Evolutionary conservation across 352 stramenopile species (phyloP), one percentile per base, ranked within the genome.

Genomic region (Pythium monospermum): DNA sequence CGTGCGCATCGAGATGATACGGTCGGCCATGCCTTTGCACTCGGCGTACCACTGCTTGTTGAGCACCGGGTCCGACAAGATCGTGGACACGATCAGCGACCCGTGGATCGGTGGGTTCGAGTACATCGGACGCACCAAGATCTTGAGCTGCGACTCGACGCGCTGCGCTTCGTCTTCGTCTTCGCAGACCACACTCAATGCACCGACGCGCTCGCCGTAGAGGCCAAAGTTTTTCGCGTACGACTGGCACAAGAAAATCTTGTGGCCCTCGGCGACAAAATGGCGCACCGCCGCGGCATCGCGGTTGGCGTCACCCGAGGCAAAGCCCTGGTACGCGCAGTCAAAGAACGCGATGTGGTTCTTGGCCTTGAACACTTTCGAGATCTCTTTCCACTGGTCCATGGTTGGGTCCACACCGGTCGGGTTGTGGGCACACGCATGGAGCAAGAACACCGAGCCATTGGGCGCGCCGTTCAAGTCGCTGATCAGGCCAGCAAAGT

Each of bases 211-310:
- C 69, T 99, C 95, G 49, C 97, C 97, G 76, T 99, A 99, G 11
- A 99, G 85, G 53, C 97, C 97, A 71, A 99, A 99, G 90, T 99
- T 99, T 83, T 99, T 99, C 36, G 96, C 97, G 73, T 99, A 99
- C 64, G 88, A 98, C 83, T 99, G 97, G 31, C 93, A 92, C 46
- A 99, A 71, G 15, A 97, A 69, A 65, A 99, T 83, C 54, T 97
- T 91, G 79, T 99, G 96, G 27, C 97, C 97, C 52, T 99, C 93
- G 49, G 97, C 91, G 6, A 99, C 97, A 50, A 75, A 99, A 59
- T 97, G 84, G 35, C 97, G 87, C 52, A 99, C 84, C 28, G 96
- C 92, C 32, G 77, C 87, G 13, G 96, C 96, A 79, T 99, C 97
- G 45, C 89, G 87, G 49, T 88, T 88, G 23, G 96, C 91, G 78